Base-by-base conservation (phyloP, 768 basidiomycete species). In the Cystobasidium onofrii region DNA sequence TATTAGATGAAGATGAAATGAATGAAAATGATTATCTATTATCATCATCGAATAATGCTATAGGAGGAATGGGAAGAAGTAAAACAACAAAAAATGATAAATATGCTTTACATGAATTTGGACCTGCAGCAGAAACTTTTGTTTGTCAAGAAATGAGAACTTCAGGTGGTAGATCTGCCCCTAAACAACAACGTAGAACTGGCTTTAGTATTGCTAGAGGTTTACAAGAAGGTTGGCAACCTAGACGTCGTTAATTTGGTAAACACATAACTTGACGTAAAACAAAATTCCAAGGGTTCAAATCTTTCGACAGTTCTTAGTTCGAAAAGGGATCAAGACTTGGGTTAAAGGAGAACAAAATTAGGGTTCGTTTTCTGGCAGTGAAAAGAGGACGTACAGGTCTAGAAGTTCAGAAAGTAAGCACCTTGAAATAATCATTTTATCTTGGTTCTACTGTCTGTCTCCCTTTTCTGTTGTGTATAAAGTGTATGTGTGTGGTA, bases 51-150 rank as follows among this genome's bases (percentile, higher is more conserved):
- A 18, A 15, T 29, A 43, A 64, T 36, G 12, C 4, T 9, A 20
- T 20, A 12, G 46, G 46, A 6, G 65, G 65, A 52, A 50, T 39
- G 15, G 27, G 25, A 6, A 15, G 61, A 23, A 75, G 57, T 39
- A 20, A 43, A 77, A 65, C 17, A 18, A 12, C 52, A 6, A 15
- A 50, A 20, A 57, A 55, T 55, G 80, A 80, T 52, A 92, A 89
- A 81, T 95, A 97, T 81, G 85, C 90, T 0, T 81, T 98, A 65
- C 91, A 93, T 57, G 92, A 96, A 79, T 98, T 94, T 94, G 89
- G 92, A 69, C 90, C 91, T 31, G 92, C 96, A 4, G 96, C 96
- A 0, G 94, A 97, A 80, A 92, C 90, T 76, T 99, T 96, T 81
- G 94, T 97, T 6, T 99, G 96, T 79, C 96, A 98, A 82, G 96